phyloP scores from a whole-genome alignment of 495 filamentous ascomycete genomes.

The Penicillium atrosanguineum region DNA sequence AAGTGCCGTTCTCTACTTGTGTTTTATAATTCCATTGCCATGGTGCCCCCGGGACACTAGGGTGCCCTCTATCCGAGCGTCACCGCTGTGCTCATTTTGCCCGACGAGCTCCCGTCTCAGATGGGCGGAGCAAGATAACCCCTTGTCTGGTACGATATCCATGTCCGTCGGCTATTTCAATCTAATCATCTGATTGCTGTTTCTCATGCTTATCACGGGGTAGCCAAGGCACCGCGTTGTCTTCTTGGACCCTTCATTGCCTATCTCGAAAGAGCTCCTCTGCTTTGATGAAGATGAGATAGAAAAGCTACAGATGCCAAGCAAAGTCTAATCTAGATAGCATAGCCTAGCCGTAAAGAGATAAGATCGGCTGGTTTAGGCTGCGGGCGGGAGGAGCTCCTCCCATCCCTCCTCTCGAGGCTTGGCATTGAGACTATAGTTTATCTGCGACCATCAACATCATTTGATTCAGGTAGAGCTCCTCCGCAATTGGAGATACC shows the following conservation, averaged over 20 bases:
- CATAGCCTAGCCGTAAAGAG: too few relatives aligned
- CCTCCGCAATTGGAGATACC: constrained; percentile 2
- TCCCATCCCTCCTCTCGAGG: too few relatives aligned
- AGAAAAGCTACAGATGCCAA: background rate
- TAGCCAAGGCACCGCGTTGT: too few relatives aligned
- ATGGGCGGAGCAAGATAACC: too few relatives aligned
- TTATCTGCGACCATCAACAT: background rate
- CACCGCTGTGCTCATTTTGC: background rate
- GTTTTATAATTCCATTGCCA: constrained; percentile 4
- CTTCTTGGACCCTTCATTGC: too few relatives aligned
- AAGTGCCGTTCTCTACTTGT: background rate
- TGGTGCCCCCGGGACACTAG: background rate
- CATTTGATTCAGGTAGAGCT: background rate
- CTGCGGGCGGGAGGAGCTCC: constrained; percentile 19
- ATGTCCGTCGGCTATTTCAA: too few relatives aligned
- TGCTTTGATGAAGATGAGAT: background rate
- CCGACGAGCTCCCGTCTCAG: background rate
- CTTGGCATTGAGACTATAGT: background rate
- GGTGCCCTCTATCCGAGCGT: background rate
- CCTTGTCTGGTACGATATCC: too few relatives aligned
- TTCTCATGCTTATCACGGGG: background rate
- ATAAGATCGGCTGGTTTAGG: too few relatives aligned
- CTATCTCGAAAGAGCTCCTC: background rate
- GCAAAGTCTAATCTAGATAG: too few relatives aligned
- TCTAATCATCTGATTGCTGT: too few relatives aligned